A percentile compares a stretch with the other conserved stretches of the same genome.
These are phyloP conservation scores for Colletotrichum agaves DNA, from an alignment of 2,329 filamentous ascomycete genomes.

Conservation along the genomic window DNA sequence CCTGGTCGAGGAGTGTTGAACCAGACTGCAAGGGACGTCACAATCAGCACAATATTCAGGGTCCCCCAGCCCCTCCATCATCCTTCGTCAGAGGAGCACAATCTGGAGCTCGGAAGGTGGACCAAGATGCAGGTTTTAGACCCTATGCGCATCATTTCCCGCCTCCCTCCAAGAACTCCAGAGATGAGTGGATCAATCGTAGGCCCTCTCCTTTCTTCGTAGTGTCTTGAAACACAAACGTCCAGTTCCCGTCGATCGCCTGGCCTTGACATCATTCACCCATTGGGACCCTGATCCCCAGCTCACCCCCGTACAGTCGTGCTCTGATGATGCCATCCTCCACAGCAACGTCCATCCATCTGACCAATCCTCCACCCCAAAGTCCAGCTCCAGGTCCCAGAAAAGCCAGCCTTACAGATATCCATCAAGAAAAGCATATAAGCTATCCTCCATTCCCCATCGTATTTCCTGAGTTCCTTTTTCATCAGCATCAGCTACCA, in stretches of 20 bases:
- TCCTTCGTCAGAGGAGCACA: conserved; percentile 12
- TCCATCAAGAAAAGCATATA: conserved; percentile 31
- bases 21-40: conserved; percentile 31
- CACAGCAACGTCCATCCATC: not conserved
- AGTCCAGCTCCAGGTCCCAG: not conserved
- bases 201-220: not conserved
- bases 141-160: conserved; percentile 29
- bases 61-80: not conserved
- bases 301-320: not conserved
- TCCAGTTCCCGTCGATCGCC: conserved; percentile 21
- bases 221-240: conserved; percentile 1
- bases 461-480: not conserved
- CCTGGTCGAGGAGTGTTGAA: not conserved
- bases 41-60: conserved; percentile 10
- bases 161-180: not conserved
- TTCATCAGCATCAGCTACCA: conserved; percentile 24
- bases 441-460: conserved; percentile 16
- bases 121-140: conserved; percentile 30
- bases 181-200: not conserved
- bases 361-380: not conserved
- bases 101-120: not conserved
- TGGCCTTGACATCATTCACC: conserved; percentile 35
- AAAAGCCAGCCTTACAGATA: not conserved
- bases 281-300: conserved; percentile 3
- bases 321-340: conserved; percentile 33